Base-by-base conservation (phyloP, 176 grass and related monocot species). In the Neostapfia colusana region DNA sequence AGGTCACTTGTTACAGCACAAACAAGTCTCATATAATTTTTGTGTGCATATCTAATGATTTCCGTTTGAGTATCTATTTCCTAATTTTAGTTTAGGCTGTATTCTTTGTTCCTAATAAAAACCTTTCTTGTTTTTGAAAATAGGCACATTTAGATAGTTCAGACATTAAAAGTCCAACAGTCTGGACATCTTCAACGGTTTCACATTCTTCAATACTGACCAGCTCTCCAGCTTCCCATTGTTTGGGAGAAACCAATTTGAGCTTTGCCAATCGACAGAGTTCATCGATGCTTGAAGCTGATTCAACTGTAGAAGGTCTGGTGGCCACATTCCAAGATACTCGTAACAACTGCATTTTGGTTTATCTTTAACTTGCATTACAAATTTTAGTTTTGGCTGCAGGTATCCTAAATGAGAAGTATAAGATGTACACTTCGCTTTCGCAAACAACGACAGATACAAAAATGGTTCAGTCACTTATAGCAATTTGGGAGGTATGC, bases 381-480 rank as follows among this genome's bases (percentile, higher is more conserved):
- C 73, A 60, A 70, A 84, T 72, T 71, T 58, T 6, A 74, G 54
- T 84, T 78, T 56, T 27, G 44, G 56, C 65, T 84, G 77, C 82
- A 97, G 95, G 90, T 53, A 97, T 97, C 60, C 73, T 97, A 65
- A 97, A 93, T 60, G 86, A 86, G 84, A 97, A 88, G 82, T 76
- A 84, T 85, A 93, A 91, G 83, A 90, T 89, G 21, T 89, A 93
- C 79, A 88, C 91, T 18, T 82, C 91, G 85, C 83, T 97, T 79
- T 93, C 91, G 39, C 89, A 93, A 91, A 83, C 89, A 81, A 89
- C 74, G 13, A 37, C 79, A 24, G 86, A 93, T 69, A 83, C 72
- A 16, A 93, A 89, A 87, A 97, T 97, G 89, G 95, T 97, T 87
- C 88, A 89, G 69, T 97, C 95, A 75, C 95, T 97, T 62, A 28